phyloP scores from a whole-genome alignment of 495 filamentous ascomycete genomes.

The Aspergillus nidulans region DNA sequence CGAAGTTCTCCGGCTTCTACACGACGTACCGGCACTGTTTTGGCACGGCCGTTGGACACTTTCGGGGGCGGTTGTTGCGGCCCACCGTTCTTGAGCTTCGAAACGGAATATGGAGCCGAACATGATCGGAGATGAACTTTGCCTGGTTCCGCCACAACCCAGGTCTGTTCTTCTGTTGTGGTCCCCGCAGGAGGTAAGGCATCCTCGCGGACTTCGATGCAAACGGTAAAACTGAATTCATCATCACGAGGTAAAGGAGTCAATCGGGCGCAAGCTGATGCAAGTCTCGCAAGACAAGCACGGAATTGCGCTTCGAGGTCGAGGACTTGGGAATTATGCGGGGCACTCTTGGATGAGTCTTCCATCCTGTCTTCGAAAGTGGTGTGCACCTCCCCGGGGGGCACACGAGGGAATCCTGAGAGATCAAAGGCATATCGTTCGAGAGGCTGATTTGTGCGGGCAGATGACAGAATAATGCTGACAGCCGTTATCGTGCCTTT shows the following conservation, averaged over 20 bases:
- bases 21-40: slow-evolving; percentile 51
- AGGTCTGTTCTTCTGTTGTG: slow-evolving; percentile 48
- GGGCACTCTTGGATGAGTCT: slow-evolving; percentile 38
- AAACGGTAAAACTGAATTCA: slow-evolving; percentile 79
- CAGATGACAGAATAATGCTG: slow-evolving; percentile 69
- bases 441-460: slow-evolving; percentile 50
- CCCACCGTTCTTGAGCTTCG: slow-evolving; percentile 37
- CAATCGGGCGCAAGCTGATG: slow-evolving; percentile 55
- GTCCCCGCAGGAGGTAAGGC: slow-evolving; percentile 69
- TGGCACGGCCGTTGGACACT: slow-evolving; percentile 42
- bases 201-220: slow-evolving; percentile 75
- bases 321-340: slow-evolving; percentile 36
- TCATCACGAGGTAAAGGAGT: slow-evolving; percentile 60
- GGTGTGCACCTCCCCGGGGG: slow-evolving; percentile 45
- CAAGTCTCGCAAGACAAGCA: slow-evolving; percentile 48
- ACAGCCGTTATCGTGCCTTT: slow-evolving; percentile 65
- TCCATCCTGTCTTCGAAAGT: slow-evolving; percentile 49
- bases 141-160: slow-evolving; percentile 52
- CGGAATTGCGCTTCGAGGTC: slow-evolving; percentile 74
- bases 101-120: slow-evolving; percentile 44
- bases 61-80: slow-evolving; percentile 35
- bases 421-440: slow-evolving; percentile 89
- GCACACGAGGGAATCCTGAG: slow-evolving; percentile 63
- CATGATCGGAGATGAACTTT: slow-evolving; percentile 43
- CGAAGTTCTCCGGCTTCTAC: slow-evolving; percentile 51